Base-by-base conservation (phyloP, 1,139 yeast species). In the Suhomyces choctaworum region DNA sequence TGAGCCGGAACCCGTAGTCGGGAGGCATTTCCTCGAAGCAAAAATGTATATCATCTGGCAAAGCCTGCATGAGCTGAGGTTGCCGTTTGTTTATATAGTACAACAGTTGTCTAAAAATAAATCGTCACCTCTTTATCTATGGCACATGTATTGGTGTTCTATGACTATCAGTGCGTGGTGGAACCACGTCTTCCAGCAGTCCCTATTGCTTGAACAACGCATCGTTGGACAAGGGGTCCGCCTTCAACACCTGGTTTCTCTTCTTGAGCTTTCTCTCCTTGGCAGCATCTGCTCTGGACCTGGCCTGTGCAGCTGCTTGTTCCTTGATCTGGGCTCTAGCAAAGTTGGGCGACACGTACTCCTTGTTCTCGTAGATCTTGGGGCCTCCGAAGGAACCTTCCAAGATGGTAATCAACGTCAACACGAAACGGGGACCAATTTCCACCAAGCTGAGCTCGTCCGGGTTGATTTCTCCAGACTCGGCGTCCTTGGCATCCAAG, bases 321-420 rank as follows among this genome's bases (percentile, higher is more conserved):
- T 82, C 86, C 61, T 80, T 85, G 48, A 75, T 47, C 70, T 90
- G 97, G 10, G 98, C 89, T 68, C 98, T 83, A 34, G 85, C 95
- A 48, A 86, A 80, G 71, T 92, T 92, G 47, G 98, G 98, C 41
- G 96, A 86, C 34, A 92, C 96, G 61, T 87, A 92, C 64, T 92
- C 95, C 71, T 87, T 90, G 70, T 92, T 92, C 58, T 92, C 98
- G 66, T 87, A 92, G 48, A 92, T 88, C 73, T 92, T 89, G 44
- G 98, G 97, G 15, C 99, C 98, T 38, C 97, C 95, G 55, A 92
- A 94, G 2, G 97, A 88, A 32, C 98, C 99, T 65, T 92, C 98
- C 47, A 92, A 74, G 35, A 92, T 82, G 42, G 95, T 83, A 50
- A 92, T 90, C 49, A 86, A 81, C 4, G 98, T 92, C 68, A 94